Base-by-base conservation (phyloP, 2,329 filamentous ascomycete species). In the Fusarium drepaniforme region DNA sequence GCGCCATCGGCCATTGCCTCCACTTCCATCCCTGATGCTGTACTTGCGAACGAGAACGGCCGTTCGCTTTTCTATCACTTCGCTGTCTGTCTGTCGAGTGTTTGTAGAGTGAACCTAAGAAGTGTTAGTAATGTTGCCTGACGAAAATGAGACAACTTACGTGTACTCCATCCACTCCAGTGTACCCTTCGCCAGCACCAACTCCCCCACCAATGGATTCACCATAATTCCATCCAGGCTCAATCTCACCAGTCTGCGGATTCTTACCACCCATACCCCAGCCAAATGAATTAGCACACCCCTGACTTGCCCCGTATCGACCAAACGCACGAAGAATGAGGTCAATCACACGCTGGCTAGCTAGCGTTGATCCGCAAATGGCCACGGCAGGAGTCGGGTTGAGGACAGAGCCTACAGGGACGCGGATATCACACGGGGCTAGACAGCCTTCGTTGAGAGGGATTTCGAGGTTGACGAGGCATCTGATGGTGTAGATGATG, bases 201-300 rank as follows among this genome's bases (percentile, higher is more conserved):
- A 88, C 90, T 0, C 94, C 94, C 37, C 94, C 94, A 0, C 93
- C 92, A 71, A 97, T 95, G 4, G 94, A 96, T 82, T 96, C 94
- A 81, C 96, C 96, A 85, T 97, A 97, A 12, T 94, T 94, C 80
- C 97, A 97, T 0, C 94, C 94, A 5, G 77, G 90, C 92, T 51
- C 38, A 11, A 74, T 37, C 3, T 64, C 1, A 3, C 63, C 63
- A 4, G 71, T 74, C 3, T 30, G 78, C 0, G 77, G 69, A 16
- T 82, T 76, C n/a, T 68, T 69, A 0, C 81, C 82, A 8, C 79
- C 82, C 70, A 81, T 82, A n/a, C 79, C 81, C 74, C 82, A 84
- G 4, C 82, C 81, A 37, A 83, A 78, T 33, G 79, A 80, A 71
- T 78, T 83, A 6, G 78, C 78, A 62, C 81, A 82, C 0, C 82